phyloP scores from a whole-genome alignment of 1,139 yeast genomes.

The Debaryomyces sp. region DNA sequence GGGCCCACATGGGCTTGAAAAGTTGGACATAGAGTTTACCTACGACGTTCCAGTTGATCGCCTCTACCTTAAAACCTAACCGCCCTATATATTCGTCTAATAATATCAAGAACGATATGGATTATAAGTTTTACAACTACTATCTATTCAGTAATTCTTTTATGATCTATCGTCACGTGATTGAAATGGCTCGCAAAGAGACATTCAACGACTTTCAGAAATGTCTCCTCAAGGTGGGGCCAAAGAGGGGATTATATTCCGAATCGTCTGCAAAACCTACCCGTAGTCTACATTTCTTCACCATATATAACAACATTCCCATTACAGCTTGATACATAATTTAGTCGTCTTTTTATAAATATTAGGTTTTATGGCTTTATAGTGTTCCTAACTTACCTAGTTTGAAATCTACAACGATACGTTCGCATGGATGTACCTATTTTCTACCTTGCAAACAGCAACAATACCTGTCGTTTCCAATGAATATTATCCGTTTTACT shows the following conservation, averaged over 20 bases:
- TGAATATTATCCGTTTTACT: no score
- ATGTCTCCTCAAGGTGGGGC: neutral
- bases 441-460: no score
- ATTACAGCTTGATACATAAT: neutral
- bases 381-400: no score
- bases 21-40: neutral
- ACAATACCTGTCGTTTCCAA: no score
- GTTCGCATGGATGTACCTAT: no score
- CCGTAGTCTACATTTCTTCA: neutral
- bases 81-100: neutral
- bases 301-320: neutral
- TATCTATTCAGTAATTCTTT: neutral
- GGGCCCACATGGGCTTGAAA: conserved; percentile 3
- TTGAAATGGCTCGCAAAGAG: neutral
- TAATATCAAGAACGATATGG: neutral
- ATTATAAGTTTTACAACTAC: neutral
- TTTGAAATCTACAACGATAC: no score
- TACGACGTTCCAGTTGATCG: neutral
- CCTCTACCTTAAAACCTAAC: neutral
- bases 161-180: neutral
- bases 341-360: no score
- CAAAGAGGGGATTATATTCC: neutral
- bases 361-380: no score
- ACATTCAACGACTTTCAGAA: neutral
- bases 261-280: neutral